phyloP scores from a whole-genome alignment of 805 yeast species.

The Clavispora phyllophila region DNA sequence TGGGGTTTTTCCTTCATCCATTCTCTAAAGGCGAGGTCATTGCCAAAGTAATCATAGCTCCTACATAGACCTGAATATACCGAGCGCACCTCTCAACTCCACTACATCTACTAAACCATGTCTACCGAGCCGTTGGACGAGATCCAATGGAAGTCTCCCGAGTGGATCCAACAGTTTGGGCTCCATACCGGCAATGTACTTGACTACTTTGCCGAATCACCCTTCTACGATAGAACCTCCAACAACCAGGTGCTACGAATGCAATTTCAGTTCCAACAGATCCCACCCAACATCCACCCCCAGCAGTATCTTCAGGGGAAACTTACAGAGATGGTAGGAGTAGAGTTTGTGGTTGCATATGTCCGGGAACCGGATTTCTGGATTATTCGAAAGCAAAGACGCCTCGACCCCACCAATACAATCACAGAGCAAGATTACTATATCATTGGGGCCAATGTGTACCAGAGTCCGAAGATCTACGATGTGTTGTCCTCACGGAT shows the following conservation, averaged over 20 bases:
- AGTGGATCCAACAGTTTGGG: slow-evolving; percentile 90
- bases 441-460: slow-evolving; percentile 86
- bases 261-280: slow-evolving; percentile 82
- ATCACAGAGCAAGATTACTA: slow-evolving; percentile 70
- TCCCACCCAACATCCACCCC: slow-evolving; percentile 29
- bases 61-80: no score
- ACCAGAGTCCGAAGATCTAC: slow-evolving; percentile 79
- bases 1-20: no score
- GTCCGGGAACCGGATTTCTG: slow-evolving; percentile 89
- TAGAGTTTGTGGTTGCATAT: slow-evolving; percentile 72
- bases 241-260: slow-evolving; percentile 91
- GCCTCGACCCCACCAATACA: slow-evolving; percentile 49
- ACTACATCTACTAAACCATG: slow-evolving; percentile 5
- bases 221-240: slow-evolving; percentile 90
- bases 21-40: no score
- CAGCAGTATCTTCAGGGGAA: slow-evolving; percentile 46
- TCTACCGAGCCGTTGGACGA: slow-evolving; percentile 58
- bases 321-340: slow-evolving; percentile 73
- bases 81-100: not conserved
- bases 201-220: slow-evolving; percentile 90
- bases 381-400: slow-evolving; percentile 78
- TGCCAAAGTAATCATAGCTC: no score
- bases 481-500: slow-evolving; percentile 66
- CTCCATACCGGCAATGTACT: slow-evolving; percentile 84
- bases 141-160: slow-evolving; percentile 95